Conservation (phyloP, 495 filamentous ascomycete species). For the Tirmania nivea region DNA sequence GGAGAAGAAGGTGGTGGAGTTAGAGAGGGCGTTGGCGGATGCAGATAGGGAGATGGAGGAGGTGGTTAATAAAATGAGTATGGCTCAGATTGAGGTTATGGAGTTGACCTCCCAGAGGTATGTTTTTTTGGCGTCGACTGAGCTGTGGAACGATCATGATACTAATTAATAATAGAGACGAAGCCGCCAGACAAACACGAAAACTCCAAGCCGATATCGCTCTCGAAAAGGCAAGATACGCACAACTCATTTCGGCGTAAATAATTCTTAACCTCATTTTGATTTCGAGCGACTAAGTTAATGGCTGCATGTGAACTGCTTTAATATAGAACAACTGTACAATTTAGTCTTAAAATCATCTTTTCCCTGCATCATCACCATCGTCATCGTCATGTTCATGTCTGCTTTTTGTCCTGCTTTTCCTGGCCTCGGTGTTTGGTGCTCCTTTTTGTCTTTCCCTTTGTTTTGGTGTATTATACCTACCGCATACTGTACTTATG, state of each 20-base stretch:
- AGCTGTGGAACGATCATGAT: conserved; percentile 1
- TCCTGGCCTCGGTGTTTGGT: no score
- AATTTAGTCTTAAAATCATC: no score
- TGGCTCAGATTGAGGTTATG: conserved; percentile 82
- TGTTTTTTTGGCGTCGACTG: conserved; percentile 15
- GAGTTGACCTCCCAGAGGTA: conserved; percentile 76
- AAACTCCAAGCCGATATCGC: conserved; percentile 43
- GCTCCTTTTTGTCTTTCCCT: no score
- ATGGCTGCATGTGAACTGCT: no score
- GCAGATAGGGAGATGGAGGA: conserved; percentile 89
- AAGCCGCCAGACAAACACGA: conserved; percentile 62
- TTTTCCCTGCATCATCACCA: no score
- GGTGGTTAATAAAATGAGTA: conserved; percentile 78
- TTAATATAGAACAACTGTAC: no score
- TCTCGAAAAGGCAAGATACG: conserved; percentile 15
- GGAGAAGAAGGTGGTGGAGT: conserved; percentile 51
- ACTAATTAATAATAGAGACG: conserved; percentile 36
- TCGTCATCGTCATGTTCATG: no score
- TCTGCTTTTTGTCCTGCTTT: no score
- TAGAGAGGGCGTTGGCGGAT: conserved; percentile 60
- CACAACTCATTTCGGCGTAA: not conserved
- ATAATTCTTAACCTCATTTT: no score
- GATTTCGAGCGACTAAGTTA: no score
- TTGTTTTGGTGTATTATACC: no score
- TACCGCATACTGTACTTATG: no score